phyloP scores from a whole-genome alignment of 257 asterid genomes.

The Jacaranda mimosifolia region DNA sequence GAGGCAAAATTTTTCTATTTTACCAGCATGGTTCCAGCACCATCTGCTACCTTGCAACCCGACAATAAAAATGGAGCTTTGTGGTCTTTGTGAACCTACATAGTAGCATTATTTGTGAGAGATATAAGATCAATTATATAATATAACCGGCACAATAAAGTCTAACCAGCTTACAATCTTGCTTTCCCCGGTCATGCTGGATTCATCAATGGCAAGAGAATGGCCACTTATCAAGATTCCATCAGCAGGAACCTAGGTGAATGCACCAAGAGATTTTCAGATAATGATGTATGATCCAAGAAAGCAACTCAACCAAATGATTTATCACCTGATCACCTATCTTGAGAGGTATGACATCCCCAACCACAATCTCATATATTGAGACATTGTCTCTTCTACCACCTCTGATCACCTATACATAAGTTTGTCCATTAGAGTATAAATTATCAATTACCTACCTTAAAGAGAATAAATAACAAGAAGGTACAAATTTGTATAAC shows the following conservation, averaged over 20 bases:
- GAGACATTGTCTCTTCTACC: conserved; percentile 91
- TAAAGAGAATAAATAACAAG: conserved; percentile 23
- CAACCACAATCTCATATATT: conserved; percentile 91
- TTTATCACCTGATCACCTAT: conserved; percentile 89
- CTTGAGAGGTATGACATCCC: conserved; percentile 89
- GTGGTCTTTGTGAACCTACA: conserved; percentile 79
- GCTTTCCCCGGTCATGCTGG: conserved; percentile 99
- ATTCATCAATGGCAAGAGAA: conserved; percentile 94
- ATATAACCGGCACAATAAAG: conserved; percentile 36
- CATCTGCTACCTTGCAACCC: conserved; percentile 99
- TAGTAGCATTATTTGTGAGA: conserved; percentile 36
- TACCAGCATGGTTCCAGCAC: conserved; percentile 97
- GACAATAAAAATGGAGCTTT: conserved; percentile 90
- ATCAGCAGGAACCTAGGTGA: conserved; percentile 86
- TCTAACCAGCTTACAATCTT: conserved; percentile 83
- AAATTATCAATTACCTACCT: conserved; percentile 4
- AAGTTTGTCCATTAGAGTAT: conserved; percentile 27
- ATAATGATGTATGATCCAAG: conserved; percentile 18
- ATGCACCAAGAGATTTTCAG: conserved; percentile 31
- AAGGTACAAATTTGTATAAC: background rate
- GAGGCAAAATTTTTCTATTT: conserved; percentile 21
- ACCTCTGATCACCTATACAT: conserved; percentile 77
- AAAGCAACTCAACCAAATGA: conserved; percentile 29
- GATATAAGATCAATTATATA: conserved; percentile 33
- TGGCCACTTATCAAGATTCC: conserved; percentile 84